Base-by-base conservation (phyloP, 108 stramenopile genomes). In the Conticribra weissflogii region DNA sequence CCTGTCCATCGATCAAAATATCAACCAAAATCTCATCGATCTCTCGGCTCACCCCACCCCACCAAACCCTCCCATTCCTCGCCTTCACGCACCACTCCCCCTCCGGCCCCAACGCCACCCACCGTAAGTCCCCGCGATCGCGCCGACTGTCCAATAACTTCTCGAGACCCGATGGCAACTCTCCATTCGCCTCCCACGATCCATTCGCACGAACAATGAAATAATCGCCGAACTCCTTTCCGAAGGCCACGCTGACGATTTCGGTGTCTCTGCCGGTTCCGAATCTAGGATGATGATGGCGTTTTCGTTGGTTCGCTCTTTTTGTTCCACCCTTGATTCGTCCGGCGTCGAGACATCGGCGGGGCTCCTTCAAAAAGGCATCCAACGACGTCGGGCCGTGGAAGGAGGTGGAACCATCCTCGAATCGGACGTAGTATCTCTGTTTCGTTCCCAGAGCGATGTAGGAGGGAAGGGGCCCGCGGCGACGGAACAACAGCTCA, bases 51-150 rank as follows among this genome's bases (percentile, higher is more conserved):
- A 90, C 86, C 5, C 85, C 87, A 62, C 85, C 84, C 89, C 89
- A 94, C 88, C 89, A 94, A 72, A 88, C 82, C n/a, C 85, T 80
- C 41, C 87, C 87, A 63, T 88, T 89, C 52, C 74, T 72, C 0
- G 88, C 83, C 64, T 83, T 78, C 24, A 91, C 22, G 58, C 89
- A 94, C 88, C 89, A 94, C 71, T 94, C 88, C 27, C 84, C 82
- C 15, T 66, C 50, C 7, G 88, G 87, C 18, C 93, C 93, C 18
- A 94, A 66, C 30, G 90, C 79, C 46, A 85, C 85, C 59, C 76
- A 72, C 14, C 75, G 52, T 49, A 94, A 70, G 73, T 93, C 92
- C 1, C 75, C 80, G 7, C 77, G 63, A 59, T 80, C 66, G 14
- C 76, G 59, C n/a, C 91, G 71, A 41, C 79, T 75, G 5, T 46